Percentiles rank a stretch among this genome's conserved stretches.
phyloP scores from a whole-genome alignment of 2,329 filamentous ascomycete species.

The Cryphonectria japonica region DNA sequence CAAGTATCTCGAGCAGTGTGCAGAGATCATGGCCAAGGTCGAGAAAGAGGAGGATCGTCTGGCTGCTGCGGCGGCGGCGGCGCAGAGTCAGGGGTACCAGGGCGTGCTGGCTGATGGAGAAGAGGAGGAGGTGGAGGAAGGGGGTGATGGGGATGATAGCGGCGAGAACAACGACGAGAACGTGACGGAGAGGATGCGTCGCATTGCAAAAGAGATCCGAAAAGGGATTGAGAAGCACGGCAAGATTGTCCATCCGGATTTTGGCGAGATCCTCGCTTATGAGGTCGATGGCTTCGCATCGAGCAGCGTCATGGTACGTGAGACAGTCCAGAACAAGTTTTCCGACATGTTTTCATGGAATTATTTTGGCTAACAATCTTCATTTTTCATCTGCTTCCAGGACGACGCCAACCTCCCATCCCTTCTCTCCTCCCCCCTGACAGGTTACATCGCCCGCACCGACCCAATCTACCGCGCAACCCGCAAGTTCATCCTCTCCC shows the following conservation, averaged over 20 bases:
- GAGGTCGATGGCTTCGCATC: constrained; percentile 62
- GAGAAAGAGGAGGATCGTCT: constrained; percentile 39
- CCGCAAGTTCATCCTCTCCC: constrained; percentile 65
- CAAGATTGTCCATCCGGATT: constrained; percentile 62
- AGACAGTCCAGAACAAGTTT: not conserved
- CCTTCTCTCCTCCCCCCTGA: constrained; percentile 55
- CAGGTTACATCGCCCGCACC: constrained; percentile 54
- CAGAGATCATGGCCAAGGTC: constrained; percentile 40
- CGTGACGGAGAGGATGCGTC: constrained; percentile 50
- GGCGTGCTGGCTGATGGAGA: constrained; percentile 13
- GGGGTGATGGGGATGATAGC: not conserved
- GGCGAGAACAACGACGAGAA: constrained; percentile 9
- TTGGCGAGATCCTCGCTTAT: constrained; percentile 66
- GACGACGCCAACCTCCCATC: constrained; percentile 64
- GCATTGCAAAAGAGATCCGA: constrained; percentile 61
- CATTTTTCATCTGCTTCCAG: not conserved
- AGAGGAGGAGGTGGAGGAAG: not conserved
- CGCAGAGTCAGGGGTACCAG: constrained; percentile 4
- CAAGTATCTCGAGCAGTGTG: constrained; percentile 51
- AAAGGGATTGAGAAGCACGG: constrained; percentile 70
- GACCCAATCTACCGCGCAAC: constrained; percentile 67
- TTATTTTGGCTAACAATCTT: not conserved
- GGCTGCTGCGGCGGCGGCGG: constrained; percentile 5
- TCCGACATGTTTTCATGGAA: not conserved
- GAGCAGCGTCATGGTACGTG: constrained; percentile 28